These are phyloP conservation scores for Sungouiella thailandica DNA, from an alignment of 805 yeast species.

Conservation along the genomic window DNA sequence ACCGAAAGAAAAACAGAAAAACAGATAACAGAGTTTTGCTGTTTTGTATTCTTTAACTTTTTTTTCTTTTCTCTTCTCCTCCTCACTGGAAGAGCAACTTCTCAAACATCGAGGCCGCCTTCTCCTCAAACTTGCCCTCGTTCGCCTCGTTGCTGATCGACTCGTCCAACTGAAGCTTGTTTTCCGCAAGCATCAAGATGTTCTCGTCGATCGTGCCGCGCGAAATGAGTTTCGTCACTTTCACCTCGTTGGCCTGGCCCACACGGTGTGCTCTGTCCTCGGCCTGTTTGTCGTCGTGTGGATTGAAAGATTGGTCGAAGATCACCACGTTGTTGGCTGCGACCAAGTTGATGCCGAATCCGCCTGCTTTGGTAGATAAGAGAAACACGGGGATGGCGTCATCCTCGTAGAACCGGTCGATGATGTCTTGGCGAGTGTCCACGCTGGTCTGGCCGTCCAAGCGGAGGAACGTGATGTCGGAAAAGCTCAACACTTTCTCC, in stretches of 20 bases:
- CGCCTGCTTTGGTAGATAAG: conserved; percentile 95
- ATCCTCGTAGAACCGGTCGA: conserved; percentile 84
- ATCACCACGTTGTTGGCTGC: conserved; percentile 92
- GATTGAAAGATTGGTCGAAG: conserved; percentile 92
- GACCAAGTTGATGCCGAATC: conserved; percentile 94
- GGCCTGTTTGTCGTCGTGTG: conserved; percentile 98
- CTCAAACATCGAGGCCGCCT: conserved; percentile 49
- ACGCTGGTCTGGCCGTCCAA: conserved; percentile 94
- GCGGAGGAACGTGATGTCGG: conserved; percentile 68
- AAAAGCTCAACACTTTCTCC: conserved; percentile 63
- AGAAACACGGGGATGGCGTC: conserved; percentile 78
- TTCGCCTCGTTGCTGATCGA: conserved; percentile 44
- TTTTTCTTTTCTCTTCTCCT: too few relatives aligned
- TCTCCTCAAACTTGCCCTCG: conserved; percentile 45
- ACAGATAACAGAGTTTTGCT: too few relatives aligned
- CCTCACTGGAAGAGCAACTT: conserved; percentile 41
- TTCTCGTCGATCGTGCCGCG: conserved; percentile 83
- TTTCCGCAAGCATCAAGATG: conserved; percentile 78
- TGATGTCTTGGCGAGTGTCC: conserved; percentile 85
- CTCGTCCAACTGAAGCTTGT: conserved; percentile 82
- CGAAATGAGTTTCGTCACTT: conserved; percentile 69
- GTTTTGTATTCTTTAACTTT: too few relatives aligned
- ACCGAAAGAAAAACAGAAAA: too few relatives aligned
- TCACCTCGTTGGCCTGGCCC: conserved; percentile 84
- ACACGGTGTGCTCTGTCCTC: conserved; percentile 98